These are phyloP conservation scores for Podila minutissima DNA, from an alignment of 192 early-diverging fungal genomes.

Conservation along the genomic window DNA sequence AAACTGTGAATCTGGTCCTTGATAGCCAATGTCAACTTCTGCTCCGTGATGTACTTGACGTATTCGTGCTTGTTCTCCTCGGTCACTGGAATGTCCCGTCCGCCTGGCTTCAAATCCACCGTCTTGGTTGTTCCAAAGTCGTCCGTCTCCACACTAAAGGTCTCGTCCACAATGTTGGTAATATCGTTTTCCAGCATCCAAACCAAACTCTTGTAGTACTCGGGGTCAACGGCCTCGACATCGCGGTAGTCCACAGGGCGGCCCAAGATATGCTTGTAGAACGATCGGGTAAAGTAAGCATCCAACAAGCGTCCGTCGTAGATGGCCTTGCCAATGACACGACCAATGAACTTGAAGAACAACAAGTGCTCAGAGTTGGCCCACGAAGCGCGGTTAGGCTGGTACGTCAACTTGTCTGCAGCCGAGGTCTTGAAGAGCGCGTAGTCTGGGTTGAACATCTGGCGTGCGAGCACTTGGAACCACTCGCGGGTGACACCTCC, in stretches of 20 bases:
- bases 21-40: slow-evolving; percentile 90
- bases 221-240: slow-evolving; percentile 97
- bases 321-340: slow-evolving; percentile 99
- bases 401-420: slow-evolving; percentile 95
- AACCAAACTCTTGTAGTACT: slow-evolving; percentile 96
- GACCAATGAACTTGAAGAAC: slow-evolving; percentile 98
- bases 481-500: slow-evolving; percentile 98
- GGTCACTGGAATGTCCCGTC: slow-evolving; percentile 89
- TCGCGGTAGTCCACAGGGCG: slow-evolving; percentile 95
- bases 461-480: slow-evolving; percentile 95
- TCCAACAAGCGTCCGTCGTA: slow-evolving; percentile 95
- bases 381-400: slow-evolving; percentile 93
- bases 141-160: slow-evolving; percentile 93
- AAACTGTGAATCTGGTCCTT: slow-evolving; percentile 95
- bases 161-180: slow-evolving; percentile 93
- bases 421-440: slow-evolving; percentile 98
- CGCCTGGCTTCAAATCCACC: slow-evolving; percentile 90
- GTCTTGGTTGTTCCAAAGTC: slow-evolving; percentile 89
- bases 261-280: slow-evolving; percentile 97
- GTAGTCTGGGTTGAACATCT: slow-evolving; percentile 99
- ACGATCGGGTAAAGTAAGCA: slow-evolving; percentile 97
- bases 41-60: slow-evolving; percentile 92
- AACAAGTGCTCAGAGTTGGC: slow-evolving; percentile 93
- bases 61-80: slow-evolving; percentile 98
- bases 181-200: slow-evolving; percentile 99